Evolutionary conservation across 2,329 filamentous ascomycete genomes (phyloP), one percentile per base, ranked within the genome.

Genomic region (Thelonectria olida): DNA sequence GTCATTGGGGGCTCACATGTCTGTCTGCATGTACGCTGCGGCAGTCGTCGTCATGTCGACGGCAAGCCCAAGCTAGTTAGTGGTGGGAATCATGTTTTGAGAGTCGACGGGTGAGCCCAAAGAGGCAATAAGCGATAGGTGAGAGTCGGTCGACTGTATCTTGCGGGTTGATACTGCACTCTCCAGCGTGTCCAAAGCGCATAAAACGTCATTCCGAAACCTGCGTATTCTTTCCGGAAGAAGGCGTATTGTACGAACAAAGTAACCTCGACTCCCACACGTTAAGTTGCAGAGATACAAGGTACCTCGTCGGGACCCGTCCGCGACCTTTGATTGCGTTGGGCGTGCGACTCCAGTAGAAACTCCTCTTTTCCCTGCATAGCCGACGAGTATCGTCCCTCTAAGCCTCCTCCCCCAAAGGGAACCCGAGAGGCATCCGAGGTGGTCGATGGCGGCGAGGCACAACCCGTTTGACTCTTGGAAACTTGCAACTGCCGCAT

Each of bases 21-120:
- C n/a, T 45, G 36, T 22, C 42, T n/a, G 45, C 23, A 41, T 34
- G 15, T 34, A 25, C 39, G 20, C 41, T 23, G 20, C 10, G 25
- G 45, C 44, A 22, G 49, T 54, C 59, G 45, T 50, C 59, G 49
- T 54, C 48, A 54, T 61, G 54, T 58, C 36, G 47, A 58, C 49
- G 44, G 28, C 36, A 44, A 31, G 39, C 20, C 54, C 36, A 20
- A 25, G 17, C 47, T 36, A 23, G 22, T 39, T 36, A 23, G 22
- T 39, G 38, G 36, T 42, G 54, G 28, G 45, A 48, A 41, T 49
- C 34, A 50, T 20, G 15, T 36, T 20, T 48, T 15, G 41, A 47
- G n/a, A 28, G 22, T 22, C 25, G 25, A 23, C 31, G 23, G 41
- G 42, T 20, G 27, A 23, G 19, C 19, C 7, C 17, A 25, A 22